Conservation (phyloP, 345 rosid species). For the Noccaea caerulescens region DNA sequence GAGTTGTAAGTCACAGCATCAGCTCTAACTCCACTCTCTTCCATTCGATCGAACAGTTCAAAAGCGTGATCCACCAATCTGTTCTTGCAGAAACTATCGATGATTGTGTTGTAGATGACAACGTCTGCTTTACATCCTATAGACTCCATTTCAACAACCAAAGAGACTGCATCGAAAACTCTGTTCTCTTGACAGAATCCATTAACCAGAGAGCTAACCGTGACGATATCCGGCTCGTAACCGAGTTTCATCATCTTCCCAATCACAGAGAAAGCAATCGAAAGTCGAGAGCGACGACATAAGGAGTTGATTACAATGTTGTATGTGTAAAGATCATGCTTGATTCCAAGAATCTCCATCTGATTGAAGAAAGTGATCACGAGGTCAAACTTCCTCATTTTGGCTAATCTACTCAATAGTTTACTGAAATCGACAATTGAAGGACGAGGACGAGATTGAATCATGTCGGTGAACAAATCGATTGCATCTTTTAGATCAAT, state of each 20-base stretch:
- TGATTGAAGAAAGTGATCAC: slow-evolving; percentile 27
- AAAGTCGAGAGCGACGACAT: slow-evolving; percentile 23
- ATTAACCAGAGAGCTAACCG: slow-evolving; percentile 36
- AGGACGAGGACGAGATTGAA: slow-evolving; percentile 36
- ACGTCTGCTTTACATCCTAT: slow-evolving; percentile 29
- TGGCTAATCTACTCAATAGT: slow-evolving; percentile 27
- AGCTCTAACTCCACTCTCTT: slow-evolving; percentile 3
- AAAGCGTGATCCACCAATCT: slow-evolving; percentile 22
- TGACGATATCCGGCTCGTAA: slow-evolving; percentile 37
- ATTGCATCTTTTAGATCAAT: neutral
- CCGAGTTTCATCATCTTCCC: slow-evolving; percentile 43
- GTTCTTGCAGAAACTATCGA: slow-evolving; percentile 26
- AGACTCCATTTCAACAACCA: slow-evolving; percentile 31
- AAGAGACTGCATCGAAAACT: slow-evolving; percentile 31
- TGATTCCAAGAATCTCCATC: slow-evolving; percentile 35
- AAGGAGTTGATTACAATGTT: slow-evolving; percentile 39
- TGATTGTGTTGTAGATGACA: slow-evolving; percentile 37
- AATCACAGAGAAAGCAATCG: slow-evolving; percentile 37
- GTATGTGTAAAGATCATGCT: slow-evolving; percentile 39
- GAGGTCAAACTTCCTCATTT: slow-evolving; percentile 16
- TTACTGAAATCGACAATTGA: slow-evolving; percentile 36
- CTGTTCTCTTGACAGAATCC: slow-evolving; percentile 29
- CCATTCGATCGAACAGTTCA: slow-evolving; percentile 27
- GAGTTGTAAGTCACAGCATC: slow-evolving; percentile 39
- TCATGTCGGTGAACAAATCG: slow-evolving; percentile 21